A percentile compares a stretch with the other conserved stretches of the same genome.
phyloP scores from a whole-genome alignment of 768 basidiomycete genomes.

The Postia placenta region DNA sequence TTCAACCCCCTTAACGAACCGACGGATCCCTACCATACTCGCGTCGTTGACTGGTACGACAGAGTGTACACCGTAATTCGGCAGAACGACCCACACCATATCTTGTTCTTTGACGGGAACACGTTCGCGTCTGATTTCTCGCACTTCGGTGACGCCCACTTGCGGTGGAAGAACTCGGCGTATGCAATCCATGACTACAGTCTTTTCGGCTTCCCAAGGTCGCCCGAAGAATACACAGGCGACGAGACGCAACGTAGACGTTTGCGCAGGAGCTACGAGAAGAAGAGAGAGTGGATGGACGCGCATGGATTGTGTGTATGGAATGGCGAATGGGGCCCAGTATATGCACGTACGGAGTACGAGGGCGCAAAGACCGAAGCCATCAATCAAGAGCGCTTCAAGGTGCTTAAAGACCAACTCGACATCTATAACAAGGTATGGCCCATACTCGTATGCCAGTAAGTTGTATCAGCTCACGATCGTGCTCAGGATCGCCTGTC shows the following conservation, averaged over 20 bases:
- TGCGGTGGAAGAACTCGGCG: slow-evolving; percentile 63
- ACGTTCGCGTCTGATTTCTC: slow-evolving; percentile 79
- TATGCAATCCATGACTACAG: slow-evolving; percentile 81
- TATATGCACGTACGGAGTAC: slow-evolving; percentile 56
- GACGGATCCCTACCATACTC: slow-evolving; percentile 60
- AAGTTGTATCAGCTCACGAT: not conserved
- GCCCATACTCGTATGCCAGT: no score
- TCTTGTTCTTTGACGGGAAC: slow-evolving; percentile 80
- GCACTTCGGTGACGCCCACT: slow-evolving; percentile 53
- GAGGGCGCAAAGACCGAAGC: slow-evolving; percentile 51
- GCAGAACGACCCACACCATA: slow-evolving; percentile 60
- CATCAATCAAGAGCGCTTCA: slow-evolving; percentile 65
- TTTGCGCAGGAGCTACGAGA: slow-evolving; percentile 55
- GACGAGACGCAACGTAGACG: slow-evolving; percentile 47
- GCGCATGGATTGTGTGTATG: slow-evolving; percentile 58
- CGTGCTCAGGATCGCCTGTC: slow-evolving; percentile 37
- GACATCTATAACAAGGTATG: slow-evolving; percentile 58
- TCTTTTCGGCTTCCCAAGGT: slow-evolving; percentile 63
- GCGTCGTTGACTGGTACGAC: slow-evolving; percentile 64
- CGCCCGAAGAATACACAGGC: slow-evolving; percentile 49
- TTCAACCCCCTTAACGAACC: slow-evolving; percentile 88
- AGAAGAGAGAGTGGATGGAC: slow-evolving; percentile 78
- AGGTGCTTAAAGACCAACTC: slow-evolving; percentile 70
- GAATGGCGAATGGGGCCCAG: slow-evolving; percentile 87
- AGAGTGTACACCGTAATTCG: slow-evolving; percentile 67